Percentiles rank a stretch among this genome's conserved stretches.
phyloP scores from a whole-genome alignment of 495 filamentous ascomycete genomes.

The Penicillium malachiteum region DNA sequence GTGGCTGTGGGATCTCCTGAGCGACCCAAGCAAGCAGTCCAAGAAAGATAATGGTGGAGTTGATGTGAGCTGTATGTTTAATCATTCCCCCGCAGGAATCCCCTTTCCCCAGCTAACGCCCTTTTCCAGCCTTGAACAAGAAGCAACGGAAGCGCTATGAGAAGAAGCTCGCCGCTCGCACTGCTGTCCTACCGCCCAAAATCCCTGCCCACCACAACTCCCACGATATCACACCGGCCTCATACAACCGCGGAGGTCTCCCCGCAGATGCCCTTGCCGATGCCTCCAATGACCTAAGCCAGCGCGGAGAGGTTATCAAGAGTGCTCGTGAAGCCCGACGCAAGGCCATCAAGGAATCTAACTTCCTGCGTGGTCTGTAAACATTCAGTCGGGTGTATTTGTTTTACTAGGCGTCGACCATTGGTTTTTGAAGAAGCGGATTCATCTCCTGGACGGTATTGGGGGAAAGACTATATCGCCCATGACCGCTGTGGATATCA shows the following conservation, averaged over 20 bases:
- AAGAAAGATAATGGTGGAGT: constrained; percentile 41
- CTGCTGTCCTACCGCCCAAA: constrained; percentile 66
- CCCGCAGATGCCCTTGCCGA: constrained; percentile 27
- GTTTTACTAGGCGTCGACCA: constrained; percentile 6
- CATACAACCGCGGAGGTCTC: constrained; percentile 34
- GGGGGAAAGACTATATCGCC: not conserved
- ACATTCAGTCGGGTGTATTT: constrained; percentile 12
- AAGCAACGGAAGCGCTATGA: constrained; percentile 62
- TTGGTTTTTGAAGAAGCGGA: constrained; percentile 6
- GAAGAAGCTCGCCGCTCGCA: constrained; percentile 61
- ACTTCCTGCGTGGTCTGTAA: constrained; percentile 86
- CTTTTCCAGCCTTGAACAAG: constrained; percentile 46
- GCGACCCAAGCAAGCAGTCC: constrained; percentile 40
- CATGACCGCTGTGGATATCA: constrained; percentile 12
- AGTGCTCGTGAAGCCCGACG: constrained; percentile 70
- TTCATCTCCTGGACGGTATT: not conserved
- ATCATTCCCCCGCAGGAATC: not conserved
- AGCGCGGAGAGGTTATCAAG: constrained; percentile 48
- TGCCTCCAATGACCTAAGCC: constrained; percentile 37
- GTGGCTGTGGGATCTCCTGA: constrained; percentile 85
- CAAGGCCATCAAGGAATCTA: constrained; percentile 82
- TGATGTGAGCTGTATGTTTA: constrained; percentile 60
- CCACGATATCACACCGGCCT: constrained; percentile 70
- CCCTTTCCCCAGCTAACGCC: constrained; percentile 3
- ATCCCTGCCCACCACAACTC: constrained; percentile 82